Percentiles rank a stretch among this genome's conserved stretches.
Evolutionary conservation across 2,329 filamentous ascomycete genomes (phyloP).

Genomic region (Phialemonium atrogriseum): DNA sequence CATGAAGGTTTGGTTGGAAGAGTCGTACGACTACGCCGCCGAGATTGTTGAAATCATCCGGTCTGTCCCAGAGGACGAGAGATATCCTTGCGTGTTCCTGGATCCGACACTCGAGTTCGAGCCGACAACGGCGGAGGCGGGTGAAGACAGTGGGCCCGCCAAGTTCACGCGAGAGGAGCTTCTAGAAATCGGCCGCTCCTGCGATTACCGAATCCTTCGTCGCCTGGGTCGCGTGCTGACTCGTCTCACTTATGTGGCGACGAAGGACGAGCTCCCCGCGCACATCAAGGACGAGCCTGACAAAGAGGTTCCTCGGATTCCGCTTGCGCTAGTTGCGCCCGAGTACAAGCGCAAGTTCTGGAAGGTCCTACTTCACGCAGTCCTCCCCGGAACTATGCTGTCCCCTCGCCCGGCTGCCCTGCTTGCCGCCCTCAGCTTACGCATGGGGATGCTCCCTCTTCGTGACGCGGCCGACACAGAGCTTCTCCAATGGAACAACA

Average conservation of each 20-base stretch:
- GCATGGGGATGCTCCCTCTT: conserved; percentile 35
- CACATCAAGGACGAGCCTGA: conserved; percentile 27
- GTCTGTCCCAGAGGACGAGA: conserved; percentile 25
- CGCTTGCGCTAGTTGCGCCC: conserved; percentile 28
- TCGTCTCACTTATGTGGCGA: conserved; percentile 32
- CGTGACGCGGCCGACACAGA: conserved; percentile 30
- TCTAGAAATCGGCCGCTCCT: conserved; percentile 43
- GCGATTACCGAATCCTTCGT: conserved; percentile 36
- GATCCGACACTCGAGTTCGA: conserved; percentile 37
- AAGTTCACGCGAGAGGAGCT: conserved; percentile 36
- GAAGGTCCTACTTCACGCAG: conserved; percentile 37
- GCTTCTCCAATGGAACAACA: conserved; percentile 28
- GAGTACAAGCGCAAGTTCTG: conserved; percentile 32
- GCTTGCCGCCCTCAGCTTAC: conserved; percentile 37
- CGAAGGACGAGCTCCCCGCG: conserved; percentile 29
- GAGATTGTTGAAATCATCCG: conserved; percentile 32
- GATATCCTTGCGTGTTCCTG: conserved; percentile 39
- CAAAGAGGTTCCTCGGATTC: conserved; percentile 31
- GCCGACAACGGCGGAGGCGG: conserved; percentile 11
- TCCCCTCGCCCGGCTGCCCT: conserved; percentile 33
- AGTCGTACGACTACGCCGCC: conserved; percentile 38
- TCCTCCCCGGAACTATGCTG: conserved; percentile 40
- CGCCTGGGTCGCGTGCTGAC: conserved; percentile 39
- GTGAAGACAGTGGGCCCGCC: conserved; percentile 14
- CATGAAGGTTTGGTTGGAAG: conserved; percentile 40